Base-by-base conservation (phyloP, 208 protist genomes). In the Zelonia costaricensis region DNA sequence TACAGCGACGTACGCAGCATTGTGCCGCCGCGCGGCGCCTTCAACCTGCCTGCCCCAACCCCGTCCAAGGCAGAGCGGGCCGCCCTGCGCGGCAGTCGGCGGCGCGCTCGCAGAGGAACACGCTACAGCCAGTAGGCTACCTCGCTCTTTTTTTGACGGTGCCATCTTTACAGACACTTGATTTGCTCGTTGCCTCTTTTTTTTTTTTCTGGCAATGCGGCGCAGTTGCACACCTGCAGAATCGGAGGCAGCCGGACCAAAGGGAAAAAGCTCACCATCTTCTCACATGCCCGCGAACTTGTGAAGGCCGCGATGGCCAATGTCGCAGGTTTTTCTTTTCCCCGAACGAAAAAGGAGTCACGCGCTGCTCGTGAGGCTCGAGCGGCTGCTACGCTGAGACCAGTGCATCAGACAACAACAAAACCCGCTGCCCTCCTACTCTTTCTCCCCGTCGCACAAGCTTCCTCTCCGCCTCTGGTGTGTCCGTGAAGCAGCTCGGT, bases 1-100 rank as follows among this genome's bases (percentile, higher is more conserved):
- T 92, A 83, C 64, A 76, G 75, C 43, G 69, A 71, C 28, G 39
- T 63, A 33, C 35, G 52, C 15, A 94, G 81, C 57, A 77, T 85
- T 39, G 83, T 92, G 1, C 84, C 88, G 33, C 84, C 84, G 20
- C 71, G 54, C 16, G 88, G 82, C 4, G 53, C 62, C 36, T 94
- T 85, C 58, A 90, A 87, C 46, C 64, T 94, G 27, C 82, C 88
- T 30, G 47, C 66, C 15, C 84, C 88, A 22, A 51, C 65, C 22
- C 62, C 71, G n/a, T 72, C 80, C 3, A 63, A 70, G 20, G 78
- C 88, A 43, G 79, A 82, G 46, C 46, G 64, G 20, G 66, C 65
- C 10, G 70, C 58, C 27, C 27, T 78, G 23, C 78, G 70, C 18
- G 62, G 66, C 13, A 51, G 33, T 25, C 51, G 61, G 27, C 52